Evolutionary conservation across 805 yeast genomes (phyloP).

Genomic region (Candida chilensis): DNA sequence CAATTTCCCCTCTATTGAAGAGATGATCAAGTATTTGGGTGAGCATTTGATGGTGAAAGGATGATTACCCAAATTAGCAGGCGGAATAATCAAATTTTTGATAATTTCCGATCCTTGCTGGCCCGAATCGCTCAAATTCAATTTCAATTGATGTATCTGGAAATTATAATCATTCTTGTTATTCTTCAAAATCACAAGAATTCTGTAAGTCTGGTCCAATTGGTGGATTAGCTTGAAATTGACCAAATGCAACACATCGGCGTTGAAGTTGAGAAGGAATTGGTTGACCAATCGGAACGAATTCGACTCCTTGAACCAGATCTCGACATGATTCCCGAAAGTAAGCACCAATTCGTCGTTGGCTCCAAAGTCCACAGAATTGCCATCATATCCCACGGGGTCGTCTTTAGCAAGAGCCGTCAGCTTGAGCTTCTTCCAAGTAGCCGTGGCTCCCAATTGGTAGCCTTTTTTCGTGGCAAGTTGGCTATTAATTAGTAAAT

Average conservation of each 20-base stretch:
- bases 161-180: background rate
- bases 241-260: background rate
- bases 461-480: constrained; percentile 24
- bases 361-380: constrained; percentile 2
- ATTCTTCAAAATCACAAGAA: background rate
- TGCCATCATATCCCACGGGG: too few relatives aligned
- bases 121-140: constrained; percentile 4
- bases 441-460: constrained; percentile 27
- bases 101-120: constrained; percentile 4
- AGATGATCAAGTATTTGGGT: constrained; percentile 16
- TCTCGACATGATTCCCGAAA: background rate
- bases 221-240: background rate
- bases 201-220: background rate
- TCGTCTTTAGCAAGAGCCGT: too few relatives aligned
- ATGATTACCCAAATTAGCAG: background rate
- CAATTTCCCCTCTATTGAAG: background rate
- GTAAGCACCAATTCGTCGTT: constrained; percentile 1
- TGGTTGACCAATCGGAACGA: background rate
- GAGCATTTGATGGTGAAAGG: too few relatives aligned
- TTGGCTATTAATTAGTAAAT: constrained; percentile 15
- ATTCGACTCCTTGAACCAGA: background rate
- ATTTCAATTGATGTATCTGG: constrained; percentile 3
- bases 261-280: constrained; percentile 2
- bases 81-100: constrained; percentile 3
- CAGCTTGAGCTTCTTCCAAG: constrained; percentile 30